A percentile compares a stretch with the other conserved stretches of the same genome.
Evolutionary conservation across 306 rosid genomes (phyloP).

Genomic region (Quercus suber): DNA sequence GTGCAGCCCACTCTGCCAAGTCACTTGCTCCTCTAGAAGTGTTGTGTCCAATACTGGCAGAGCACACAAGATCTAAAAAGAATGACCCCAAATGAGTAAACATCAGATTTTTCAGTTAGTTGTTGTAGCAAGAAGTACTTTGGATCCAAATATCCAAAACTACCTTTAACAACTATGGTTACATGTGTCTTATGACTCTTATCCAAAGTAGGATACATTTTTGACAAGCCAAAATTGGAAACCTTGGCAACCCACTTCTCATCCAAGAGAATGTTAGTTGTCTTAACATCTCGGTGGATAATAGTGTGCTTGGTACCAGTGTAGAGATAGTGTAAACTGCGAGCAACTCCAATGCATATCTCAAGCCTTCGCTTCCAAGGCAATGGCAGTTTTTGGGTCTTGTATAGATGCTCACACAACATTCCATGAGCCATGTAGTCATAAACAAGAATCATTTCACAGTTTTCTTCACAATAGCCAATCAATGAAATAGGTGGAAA

Average conservation of each 20-base stretch:
- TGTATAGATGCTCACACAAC: conserved; percentile 88
- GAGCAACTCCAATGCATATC: conserved; percentile 47
- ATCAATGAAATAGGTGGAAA: conserved; percentile 91
- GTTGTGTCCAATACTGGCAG: conserved; percentile 45
- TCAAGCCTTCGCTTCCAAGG: conserved; percentile 52
- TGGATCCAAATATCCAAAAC: conserved; percentile 57
- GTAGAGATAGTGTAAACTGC: conserved; percentile 41
- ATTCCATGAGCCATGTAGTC: conserved; percentile 92
- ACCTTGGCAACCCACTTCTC: conserved; percentile 99
- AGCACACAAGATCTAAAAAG: conserved; percentile 53
- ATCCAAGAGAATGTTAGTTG: conserved; percentile 89
- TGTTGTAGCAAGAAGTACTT: conserved; percentile 52
- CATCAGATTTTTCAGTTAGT: conserved; percentile 50
- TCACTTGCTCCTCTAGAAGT: conserved; percentile 48
- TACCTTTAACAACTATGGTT: conserved; percentile 47
- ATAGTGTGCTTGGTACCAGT: conserved; percentile 91
- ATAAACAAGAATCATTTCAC: conserved; percentile 94
- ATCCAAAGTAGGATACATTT: no score
- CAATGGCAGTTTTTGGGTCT: conserved; percentile 52
- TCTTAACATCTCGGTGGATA: conserved; percentile 93
- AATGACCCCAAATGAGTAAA: conserved; percentile 51
- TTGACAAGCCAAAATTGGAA: conserved; percentile 62
- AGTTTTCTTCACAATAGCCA: conserved; percentile 86
- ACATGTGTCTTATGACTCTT: no score
- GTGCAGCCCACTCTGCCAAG: conserved; percentile 56